These are phyloP conservation scores for Erodium moschatum DNA, from an alignment of 441 rosid species.

Conservation along the genomic window DNA sequence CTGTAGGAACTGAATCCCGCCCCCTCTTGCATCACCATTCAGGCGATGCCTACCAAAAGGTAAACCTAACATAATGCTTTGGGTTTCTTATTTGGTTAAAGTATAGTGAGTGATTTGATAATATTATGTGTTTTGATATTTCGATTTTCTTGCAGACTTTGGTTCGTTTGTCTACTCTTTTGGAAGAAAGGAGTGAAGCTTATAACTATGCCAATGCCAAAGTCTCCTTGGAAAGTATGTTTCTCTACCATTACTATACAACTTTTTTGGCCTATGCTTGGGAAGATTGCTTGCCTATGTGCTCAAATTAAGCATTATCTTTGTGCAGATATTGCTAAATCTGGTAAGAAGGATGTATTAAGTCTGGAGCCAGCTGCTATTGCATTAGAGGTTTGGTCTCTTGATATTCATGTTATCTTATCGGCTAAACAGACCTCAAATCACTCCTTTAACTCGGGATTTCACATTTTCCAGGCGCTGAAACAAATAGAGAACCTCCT, in stretches of 20 bases:
- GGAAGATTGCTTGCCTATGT: too few species aligned
- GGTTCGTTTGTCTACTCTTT: background rate
- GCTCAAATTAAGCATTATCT: background rate
- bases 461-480: background rate
- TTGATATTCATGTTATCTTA: too few species aligned
- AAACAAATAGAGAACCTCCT: background rate
- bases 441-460: background rate
- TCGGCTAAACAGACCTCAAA: too few species aligned
- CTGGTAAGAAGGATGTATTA: background rate
- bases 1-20: constrained; percentile 81
- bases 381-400: background rate
- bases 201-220: background rate
- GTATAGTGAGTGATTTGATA: background rate
- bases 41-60: constrained; percentile 65
- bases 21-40: constrained; percentile 67
- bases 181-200: background rate
- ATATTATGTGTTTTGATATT: background rate
- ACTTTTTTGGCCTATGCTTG: background rate
- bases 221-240: constrained; percentile 5
- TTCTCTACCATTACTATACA: background rate
- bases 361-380: constrained; percentile 2
- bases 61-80: constrained; percentile 5
- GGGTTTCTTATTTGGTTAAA: background rate
- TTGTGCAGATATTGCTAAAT: background rate
- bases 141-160: background rate